Conservation (phyloP, 164 flowering plant genomes). For the Berberis thunbergii region DNA sequence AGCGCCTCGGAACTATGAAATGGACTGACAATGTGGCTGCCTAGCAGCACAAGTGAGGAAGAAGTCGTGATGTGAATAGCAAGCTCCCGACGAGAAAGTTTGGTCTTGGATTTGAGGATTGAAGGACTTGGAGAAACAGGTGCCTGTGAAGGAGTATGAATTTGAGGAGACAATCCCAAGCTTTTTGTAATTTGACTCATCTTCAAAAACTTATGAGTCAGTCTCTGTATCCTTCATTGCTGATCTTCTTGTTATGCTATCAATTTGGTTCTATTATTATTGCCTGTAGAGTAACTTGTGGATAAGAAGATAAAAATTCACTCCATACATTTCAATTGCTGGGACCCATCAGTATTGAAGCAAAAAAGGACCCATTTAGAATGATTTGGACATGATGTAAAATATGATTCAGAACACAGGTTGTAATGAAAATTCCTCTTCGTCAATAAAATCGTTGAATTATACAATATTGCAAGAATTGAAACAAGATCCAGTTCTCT, state of each 20-base stretch:
- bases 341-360: too few species aligned
- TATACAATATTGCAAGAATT: too few species aligned
- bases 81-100: constrained; percentile 46
- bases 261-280: not conserved
- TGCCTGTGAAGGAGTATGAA: constrained; percentile 7
- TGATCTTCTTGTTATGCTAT: not conserved
- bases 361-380: too few species aligned
- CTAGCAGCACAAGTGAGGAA: constrained; percentile 22
- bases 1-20: constrained; percentile 19
- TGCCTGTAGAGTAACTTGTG: not conserved
- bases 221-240: not conserved
- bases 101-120: constrained; percentile 6
- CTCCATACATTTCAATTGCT: constrained; percentile 1
- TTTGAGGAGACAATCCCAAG: constrained; percentile 13
- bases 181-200: constrained; percentile 15
- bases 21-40: constrained; percentile 24
- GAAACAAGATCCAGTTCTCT: too few species aligned
- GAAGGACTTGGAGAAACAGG: constrained; percentile 11
- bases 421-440: too few species aligned
- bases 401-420: too few species aligned
- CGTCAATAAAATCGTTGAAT: too few species aligned
- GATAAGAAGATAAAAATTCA: constrained; percentile 3
- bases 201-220: constrained; percentile 1
- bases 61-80: constrained; percentile 26
- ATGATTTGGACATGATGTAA: too few species aligned